Evolutionary conservation across 164 flowering plant species (phyloP).

Genomic region (Amborella trichopoda): DNA sequence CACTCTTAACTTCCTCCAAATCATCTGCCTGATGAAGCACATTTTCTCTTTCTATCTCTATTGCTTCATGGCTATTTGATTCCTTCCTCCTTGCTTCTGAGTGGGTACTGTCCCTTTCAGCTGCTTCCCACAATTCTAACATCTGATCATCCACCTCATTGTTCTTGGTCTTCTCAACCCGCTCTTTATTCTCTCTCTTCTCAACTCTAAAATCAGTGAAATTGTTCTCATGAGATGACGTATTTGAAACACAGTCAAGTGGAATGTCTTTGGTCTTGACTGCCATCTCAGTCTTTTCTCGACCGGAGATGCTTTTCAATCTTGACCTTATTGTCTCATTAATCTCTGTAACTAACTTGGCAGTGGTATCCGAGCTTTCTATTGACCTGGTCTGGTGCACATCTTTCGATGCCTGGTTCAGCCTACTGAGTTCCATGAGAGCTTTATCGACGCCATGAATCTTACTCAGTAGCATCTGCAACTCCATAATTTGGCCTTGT

Average conservation of each 20-base stretch:
- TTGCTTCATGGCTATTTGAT: no score
- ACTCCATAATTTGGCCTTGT: conserved; percentile 25
- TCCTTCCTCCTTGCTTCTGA: no score
- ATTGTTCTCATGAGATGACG: conserved; percentile 14
- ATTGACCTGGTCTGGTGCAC: no score
- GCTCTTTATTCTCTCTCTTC: conserved; percentile 18
- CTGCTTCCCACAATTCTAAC: conserved; percentile 64
- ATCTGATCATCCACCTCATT: conserved; percentile 38
- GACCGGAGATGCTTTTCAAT: conserved; percentile 8
- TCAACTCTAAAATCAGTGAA: conserved; percentile 12
- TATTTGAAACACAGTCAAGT: conserved; percentile 56
- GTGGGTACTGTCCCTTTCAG: conserved; percentile 21
- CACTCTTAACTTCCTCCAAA: conserved; percentile 14
- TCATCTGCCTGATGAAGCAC: conserved; percentile 8
- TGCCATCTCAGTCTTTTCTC: conserved; percentile 12
- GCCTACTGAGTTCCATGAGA: conserved; percentile 27
- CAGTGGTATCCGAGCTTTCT: conserved; percentile 11
- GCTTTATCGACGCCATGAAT: conserved; percentile 50
- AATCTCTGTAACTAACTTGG: conserved; percentile 17
- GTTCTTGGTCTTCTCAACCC: conserved; percentile 18
- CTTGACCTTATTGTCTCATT: conserved; percentile 26
- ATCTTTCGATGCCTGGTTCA: conserved; percentile 13
- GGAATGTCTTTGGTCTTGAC: conserved; percentile 67
- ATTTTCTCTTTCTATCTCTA: no score
- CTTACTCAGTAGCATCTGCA: conserved; percentile 40